A percentile compares a stretch with the other conserved stretches of the same genome.
Evolutionary conservation across 192 early-diverging fungal species (phyloP).

Genomic region (Glomus cerebriforme): DNA sequence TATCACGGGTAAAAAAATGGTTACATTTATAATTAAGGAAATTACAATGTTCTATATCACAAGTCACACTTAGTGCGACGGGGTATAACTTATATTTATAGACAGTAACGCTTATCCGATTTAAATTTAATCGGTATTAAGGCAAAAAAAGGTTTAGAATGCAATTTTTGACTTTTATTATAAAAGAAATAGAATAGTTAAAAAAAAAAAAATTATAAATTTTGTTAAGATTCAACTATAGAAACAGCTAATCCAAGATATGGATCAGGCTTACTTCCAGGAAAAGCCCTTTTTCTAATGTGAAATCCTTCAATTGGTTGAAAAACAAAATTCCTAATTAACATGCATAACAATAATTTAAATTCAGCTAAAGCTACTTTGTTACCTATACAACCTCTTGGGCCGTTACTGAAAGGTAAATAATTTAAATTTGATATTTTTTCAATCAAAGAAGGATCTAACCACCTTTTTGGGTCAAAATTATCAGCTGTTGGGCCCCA

Average conservation of each 20-base stretch:
- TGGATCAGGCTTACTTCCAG: background rate
- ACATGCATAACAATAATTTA: slow-evolving; percentile 48
- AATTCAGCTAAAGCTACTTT: slow-evolving; percentile 58
- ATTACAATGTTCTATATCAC: no score
- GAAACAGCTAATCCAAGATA: background rate
- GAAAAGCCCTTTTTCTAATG: background rate
- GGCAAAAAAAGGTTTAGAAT: no score
- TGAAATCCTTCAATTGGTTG: background rate
- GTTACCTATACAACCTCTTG: slow-evolving; percentile 58
- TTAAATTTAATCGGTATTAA: no score
- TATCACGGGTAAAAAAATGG: no score
- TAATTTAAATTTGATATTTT: slow-evolving; percentile 37
- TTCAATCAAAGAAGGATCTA: slow-evolving; percentile 38
- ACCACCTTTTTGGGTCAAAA: slow-evolving; percentile 58
- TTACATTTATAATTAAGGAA: no score
- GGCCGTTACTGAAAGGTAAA: slow-evolving; percentile 52
- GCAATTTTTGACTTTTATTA: no score
- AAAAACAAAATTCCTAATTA: slow-evolving; percentile 13
- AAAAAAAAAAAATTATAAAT: no score
- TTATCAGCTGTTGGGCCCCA: slow-evolving; percentile 33
- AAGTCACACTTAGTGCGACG: no score
- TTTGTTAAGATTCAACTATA: background rate
- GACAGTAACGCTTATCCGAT: no score
- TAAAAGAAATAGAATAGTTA: no score
- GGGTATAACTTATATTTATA: no score